Evolutionary conservation across 352 stramenopile genomes (phyloP).

Genomic region (Globisporangium polare): DNA sequence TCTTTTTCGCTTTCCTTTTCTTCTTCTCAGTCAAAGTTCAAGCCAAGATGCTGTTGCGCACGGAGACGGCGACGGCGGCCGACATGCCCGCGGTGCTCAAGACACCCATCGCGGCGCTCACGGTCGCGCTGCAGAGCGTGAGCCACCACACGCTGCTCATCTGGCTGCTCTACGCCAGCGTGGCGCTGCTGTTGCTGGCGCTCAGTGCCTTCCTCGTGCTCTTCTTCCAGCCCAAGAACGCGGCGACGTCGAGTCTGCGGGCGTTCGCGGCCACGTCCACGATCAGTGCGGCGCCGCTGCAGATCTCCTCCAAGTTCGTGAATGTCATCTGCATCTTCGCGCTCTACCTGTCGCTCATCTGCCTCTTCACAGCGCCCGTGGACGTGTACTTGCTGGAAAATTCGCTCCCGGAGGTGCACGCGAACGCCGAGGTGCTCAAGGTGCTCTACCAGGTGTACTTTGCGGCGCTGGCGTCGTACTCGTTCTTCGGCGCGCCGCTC

Average conservation of each 20-base stretch:
- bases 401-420: slow-evolving; percentile 48
- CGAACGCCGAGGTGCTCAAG: slow-evolving; percentile 47
- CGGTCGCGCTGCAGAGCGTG: slow-evolving; percentile 8
- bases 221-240: slow-evolving; percentile 59
- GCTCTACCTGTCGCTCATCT: slow-evolving; percentile 69
- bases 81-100: slow-evolving; percentile 4
- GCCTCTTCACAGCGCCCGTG: slow-evolving; percentile 73
- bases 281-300: slow-evolving; percentile 52
- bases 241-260: slow-evolving; percentile 41
- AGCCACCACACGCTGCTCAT: slow-evolving; percentile 40
- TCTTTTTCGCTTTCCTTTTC: neutral
- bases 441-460: slow-evolving; percentile 78
- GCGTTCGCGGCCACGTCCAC: slow-evolving; percentile 53
- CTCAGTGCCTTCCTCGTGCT: slow-evolving; percentile 51
- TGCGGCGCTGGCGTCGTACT: slow-evolving; percentile 50
- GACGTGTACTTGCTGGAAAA: slow-evolving; percentile 82
- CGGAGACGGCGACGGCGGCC: neutral
- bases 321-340: slow-evolving; percentile 62
- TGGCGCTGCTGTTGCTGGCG: slow-evolving; percentile 52
- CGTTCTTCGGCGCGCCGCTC: slow-evolving; percentile 66
- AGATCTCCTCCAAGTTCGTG: slow-evolving; percentile 66
- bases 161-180: slow-evolving; percentile 65
- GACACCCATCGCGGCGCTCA: slow-evolving; percentile 6
- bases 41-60: slow-evolving; percentile 19
- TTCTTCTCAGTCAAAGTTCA: neutral